Evolutionary conservation across 2,329 filamentous ascomycete species (phyloP).

Genomic region (Endoconidiophora laricicola): DNA sequence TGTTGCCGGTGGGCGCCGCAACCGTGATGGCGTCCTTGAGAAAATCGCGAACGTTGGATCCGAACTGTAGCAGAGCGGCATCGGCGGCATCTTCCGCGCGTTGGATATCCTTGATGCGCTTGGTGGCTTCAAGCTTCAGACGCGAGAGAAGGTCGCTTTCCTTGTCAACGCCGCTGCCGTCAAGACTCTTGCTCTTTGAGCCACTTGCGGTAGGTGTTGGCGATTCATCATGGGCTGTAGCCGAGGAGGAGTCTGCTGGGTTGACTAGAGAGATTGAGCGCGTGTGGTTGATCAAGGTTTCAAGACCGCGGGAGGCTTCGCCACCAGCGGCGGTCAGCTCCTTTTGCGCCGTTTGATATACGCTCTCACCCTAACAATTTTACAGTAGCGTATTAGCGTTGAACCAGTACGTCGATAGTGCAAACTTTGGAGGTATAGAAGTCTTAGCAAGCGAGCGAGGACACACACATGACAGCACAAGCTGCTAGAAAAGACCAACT

Average conservation of each 20-base stretch:
- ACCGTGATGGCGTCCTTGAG: conserved; percentile 81
- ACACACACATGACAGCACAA: too few species aligned
- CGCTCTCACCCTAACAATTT: conserved; percentile 48
- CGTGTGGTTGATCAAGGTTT: conserved; percentile 54
- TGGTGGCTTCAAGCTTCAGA: conserved; percentile 60
- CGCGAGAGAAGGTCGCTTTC: conserved; percentile 57
- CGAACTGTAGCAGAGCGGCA: conserved; percentile 83
- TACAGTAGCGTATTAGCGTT: too few species aligned
- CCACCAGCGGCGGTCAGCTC: conserved; percentile 65
- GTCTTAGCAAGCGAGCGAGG: too few species aligned
- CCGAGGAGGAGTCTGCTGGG: conserved; percentile 14
- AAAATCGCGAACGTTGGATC: conserved; percentile 76
- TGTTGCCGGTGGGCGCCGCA: conserved; percentile 46
- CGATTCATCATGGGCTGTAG: conserved; percentile 18
- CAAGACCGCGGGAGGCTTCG: conserved; percentile 67
- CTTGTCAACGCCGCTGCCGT: conserved; percentile 21
- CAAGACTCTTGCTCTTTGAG: conserved; percentile 18
- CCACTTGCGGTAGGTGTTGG: conserved; percentile 27
- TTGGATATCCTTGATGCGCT: conserved; percentile 76
- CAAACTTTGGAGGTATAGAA: too few species aligned
- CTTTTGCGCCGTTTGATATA: conserved; percentile 72
- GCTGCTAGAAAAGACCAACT: background rate
- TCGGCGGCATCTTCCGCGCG: conserved; percentile 90
- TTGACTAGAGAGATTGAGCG: conserved; percentile 52
- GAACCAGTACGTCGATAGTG: too few species aligned